These are phyloP conservation scores for Boeremia exigua DNA, from an alignment of 2,329 filamentous ascomycete genomes.

Conservation along the genomic window DNA sequence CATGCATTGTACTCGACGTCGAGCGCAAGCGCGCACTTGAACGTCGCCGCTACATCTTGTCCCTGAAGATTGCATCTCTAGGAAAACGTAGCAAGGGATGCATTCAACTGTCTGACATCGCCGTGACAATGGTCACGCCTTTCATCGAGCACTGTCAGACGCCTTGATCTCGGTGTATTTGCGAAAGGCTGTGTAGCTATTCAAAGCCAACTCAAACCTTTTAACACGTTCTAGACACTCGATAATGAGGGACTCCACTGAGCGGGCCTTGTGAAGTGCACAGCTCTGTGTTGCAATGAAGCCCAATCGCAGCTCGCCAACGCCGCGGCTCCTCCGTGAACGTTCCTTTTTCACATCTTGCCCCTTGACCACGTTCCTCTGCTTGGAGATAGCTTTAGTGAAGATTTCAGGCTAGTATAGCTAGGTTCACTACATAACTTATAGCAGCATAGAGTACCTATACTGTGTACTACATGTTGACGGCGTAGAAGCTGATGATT, in stretches of 20 bases:
- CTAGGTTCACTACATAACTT: too few species aligned
- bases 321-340: slow-evolving; percentile 33
- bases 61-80: neutral
- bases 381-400: too few species aligned
- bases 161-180: neutral
- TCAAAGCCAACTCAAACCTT: neutral
- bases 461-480: too few species aligned
- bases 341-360: too few species aligned
- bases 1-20: slow-evolving; percentile 5
- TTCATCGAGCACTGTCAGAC: neutral
- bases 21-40: neutral
- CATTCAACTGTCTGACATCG: neutral
- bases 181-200: neutral
- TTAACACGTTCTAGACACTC: neutral
- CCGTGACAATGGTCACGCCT: too few species aligned
- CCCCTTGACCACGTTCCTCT: too few species aligned
- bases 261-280: neutral
- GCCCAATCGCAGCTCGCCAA: slow-evolving; percentile 31
- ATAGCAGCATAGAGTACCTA: too few species aligned
- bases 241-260: neutral
- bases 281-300: slow-evolving; percentile 12
- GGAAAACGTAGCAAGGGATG: neutral
- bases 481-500: too few species aligned
- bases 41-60: too few species aligned
- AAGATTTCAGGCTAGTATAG: too few species aligned